Evolutionary conservation across 306 rosid species (phyloP).

Genomic region (Citrullus mucosospermus): DNA sequence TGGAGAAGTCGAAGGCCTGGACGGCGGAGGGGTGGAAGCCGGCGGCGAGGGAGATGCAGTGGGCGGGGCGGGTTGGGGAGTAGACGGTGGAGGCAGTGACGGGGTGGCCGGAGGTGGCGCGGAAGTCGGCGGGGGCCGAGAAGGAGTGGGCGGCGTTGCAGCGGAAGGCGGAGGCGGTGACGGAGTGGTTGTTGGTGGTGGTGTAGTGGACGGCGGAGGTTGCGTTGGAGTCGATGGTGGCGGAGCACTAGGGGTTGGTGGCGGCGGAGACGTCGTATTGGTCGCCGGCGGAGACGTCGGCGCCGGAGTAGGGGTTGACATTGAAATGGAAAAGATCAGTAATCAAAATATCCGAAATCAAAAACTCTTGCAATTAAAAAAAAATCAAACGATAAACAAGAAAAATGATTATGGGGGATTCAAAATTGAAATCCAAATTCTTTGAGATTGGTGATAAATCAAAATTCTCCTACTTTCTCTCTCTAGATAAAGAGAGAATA

Average conservation of each 20-base stretch:
- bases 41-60: constrained; percentile 10
- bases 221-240: constrained; percentile 24
- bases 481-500: constrained; percentile 16
- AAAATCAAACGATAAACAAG: background rate
- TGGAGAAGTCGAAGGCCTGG: constrained; percentile 15
- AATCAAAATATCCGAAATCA: background rate
- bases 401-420: background rate
- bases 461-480: constrained; percentile 10
- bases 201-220: constrained; percentile 22
- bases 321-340: constrained; percentile 3
- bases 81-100: constrained; percentile 17
- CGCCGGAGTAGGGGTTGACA: constrained; percentile 47
- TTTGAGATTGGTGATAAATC: background rate
- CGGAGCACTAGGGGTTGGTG: constrained; percentile 3
- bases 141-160: constrained; percentile 12
- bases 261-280: constrained; percentile 16
- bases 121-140: constrained; percentile 1
- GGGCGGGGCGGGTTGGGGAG: constrained; percentile 15
- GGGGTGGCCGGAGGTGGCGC: constrained; percentile 15
- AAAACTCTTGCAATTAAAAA: background rate
- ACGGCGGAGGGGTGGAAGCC: constrained; percentile 18
- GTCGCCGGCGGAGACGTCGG: constrained; percentile 39
- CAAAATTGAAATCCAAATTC: background rate
- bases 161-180: constrained; percentile 14
- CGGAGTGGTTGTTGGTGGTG: constrained; percentile 9